Evolutionary conservation across 2,329 filamentous ascomycete genomes (phyloP).

Genomic region (Monosporascus sp.): DNA sequence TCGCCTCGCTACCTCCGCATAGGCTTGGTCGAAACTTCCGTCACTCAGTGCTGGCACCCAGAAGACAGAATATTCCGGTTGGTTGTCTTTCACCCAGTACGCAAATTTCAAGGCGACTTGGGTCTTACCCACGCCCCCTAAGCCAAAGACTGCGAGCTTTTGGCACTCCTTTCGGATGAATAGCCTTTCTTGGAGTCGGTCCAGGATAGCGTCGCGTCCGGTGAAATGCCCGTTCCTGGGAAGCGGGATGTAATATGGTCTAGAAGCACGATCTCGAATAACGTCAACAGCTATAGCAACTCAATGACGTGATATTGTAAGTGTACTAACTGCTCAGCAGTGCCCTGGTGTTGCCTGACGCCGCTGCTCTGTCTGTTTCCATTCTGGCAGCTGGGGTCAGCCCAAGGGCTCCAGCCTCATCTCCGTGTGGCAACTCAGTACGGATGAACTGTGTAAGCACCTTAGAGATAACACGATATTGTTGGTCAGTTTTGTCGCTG

Average conservation of each 20-base stretch:
- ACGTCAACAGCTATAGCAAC: background rate
- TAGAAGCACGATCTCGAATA: background rate
- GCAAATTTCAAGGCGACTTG: constrained; percentile 35
- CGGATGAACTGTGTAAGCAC: constrained; percentile 23
- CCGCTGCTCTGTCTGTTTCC: background rate
- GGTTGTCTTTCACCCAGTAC: constrained; percentile 29
- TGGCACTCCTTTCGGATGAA: background rate
- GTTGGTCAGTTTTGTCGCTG: constrained; percentile 20
- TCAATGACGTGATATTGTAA: background rate
- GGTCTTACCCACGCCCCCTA: constrained; percentile 39
- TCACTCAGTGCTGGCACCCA: constrained; percentile 37
- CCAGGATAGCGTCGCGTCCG: background rate
- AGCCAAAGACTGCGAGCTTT: constrained; percentile 27
- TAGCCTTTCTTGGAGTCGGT: background rate
- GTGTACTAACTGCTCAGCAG: background rate
- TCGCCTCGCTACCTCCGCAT: constrained; percentile 26
- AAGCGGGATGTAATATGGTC: constrained; percentile 2
- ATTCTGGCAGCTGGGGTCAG: background rate
- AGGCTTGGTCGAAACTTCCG: constrained; percentile 36
- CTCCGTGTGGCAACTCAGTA: background rate
- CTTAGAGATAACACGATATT: constrained; percentile 24
- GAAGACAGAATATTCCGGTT: constrained; percentile 34
- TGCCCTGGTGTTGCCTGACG: background rate
- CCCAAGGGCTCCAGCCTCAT: background rate
- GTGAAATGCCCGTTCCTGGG: background rate